Evolutionary conservation across 2,329 filamentous ascomycete genomes (phyloP), one percentile per base, ranked within the genome.

Genomic region (Alternaria sp.): DNA sequence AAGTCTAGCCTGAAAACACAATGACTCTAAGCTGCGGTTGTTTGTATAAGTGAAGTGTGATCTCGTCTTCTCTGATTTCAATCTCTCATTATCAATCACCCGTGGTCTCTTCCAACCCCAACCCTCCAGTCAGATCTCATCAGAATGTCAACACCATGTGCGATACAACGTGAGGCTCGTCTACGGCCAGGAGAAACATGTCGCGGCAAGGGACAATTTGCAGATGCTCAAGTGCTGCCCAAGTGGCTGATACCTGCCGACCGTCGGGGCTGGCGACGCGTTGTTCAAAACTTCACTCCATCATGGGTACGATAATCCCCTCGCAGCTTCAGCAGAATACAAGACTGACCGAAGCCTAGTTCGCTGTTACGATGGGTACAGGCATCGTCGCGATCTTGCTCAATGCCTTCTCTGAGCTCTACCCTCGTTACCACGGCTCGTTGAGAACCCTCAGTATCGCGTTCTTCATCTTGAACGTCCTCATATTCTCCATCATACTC

Each of bases 401-500:
- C 8, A 83, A 88, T 67, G 83, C 85, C 13, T 81, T 91, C 11
- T 88, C 89, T 0, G 59, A 61, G 3, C 51, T 72, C 4, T 91
- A 88, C 73, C 84, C 88, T 55, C 82, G 81, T 1, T 57, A 67
- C 11, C 87, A 85, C 3, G 23, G 36, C 10, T 50, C 61, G 79
- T 80, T 91, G 1, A 80, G 84, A 65, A 85, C 84, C 68, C 80
- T 90, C 32, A 87, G 87, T 4, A 84, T 87, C 46, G 73, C 83
- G 47, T 85, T 91, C 72, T 91, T 91, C 74, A 73, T 79, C 3
- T 77, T 90, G 11, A 91, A 91, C 70, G 73, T 86, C 15, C 3
- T 67, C 8, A 55, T 91, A 11, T 91, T 91, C 69, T 46, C 77
- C 8, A 57, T 83, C 13, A 89, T 90, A 57, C 75, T 84, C 21